Base-by-base conservation (phyloP, 2,329 filamentous ascomycete species). In the Cladosporium oxysporum region DNA sequence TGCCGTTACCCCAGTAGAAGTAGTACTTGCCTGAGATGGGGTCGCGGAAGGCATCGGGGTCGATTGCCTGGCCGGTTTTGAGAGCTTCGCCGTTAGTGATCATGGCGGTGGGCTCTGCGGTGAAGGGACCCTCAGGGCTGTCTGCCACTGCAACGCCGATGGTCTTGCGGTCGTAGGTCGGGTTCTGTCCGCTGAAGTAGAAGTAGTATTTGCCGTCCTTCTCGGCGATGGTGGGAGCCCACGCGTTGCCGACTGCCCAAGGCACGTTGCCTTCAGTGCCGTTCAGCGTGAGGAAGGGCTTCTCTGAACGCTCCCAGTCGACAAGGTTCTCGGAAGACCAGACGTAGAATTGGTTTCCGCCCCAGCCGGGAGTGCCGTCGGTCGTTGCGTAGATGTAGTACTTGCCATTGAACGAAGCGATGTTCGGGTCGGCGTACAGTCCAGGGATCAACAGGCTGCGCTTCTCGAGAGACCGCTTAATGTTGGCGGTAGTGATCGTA, bases 321-420 rank as follows among this genome's bases (percentile, higher is more conserved):
- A 78, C 76, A 1, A 84, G 76, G 64, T 84, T 76, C 3, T 69
- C 68, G 0, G 81, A 83, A 64, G 80, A 81, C 82, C 82, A 84
- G 58, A 76, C 76, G 69, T 81, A 83, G 68, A 84, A 83, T n/a
- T 75, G 74, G 35, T 83, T 77, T 4, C 81, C 81, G 0, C 80
- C 76, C 82, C 82, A 84, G 35, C 78, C 76, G 1, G 76, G 62
- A 57, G 77, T 78, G 14, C 82, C 82, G 59, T 84, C 82, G 0
- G 80, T 81, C 0, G 82, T 84, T 1, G 77, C 76, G 66, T 82
- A 83, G 52, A 84, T 78, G 72, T 83, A 84, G 67, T 82, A 84
- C 5, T 76, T 78, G 21, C 79, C 73, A 61, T 77, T 74, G 64
- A 81, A 81, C 18, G 80, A 75, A 21, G 75, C 80, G 28, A 83